Conservation (phyloP, 768 basidiomycete genomes). For the Russula ochroleuca region DNA sequence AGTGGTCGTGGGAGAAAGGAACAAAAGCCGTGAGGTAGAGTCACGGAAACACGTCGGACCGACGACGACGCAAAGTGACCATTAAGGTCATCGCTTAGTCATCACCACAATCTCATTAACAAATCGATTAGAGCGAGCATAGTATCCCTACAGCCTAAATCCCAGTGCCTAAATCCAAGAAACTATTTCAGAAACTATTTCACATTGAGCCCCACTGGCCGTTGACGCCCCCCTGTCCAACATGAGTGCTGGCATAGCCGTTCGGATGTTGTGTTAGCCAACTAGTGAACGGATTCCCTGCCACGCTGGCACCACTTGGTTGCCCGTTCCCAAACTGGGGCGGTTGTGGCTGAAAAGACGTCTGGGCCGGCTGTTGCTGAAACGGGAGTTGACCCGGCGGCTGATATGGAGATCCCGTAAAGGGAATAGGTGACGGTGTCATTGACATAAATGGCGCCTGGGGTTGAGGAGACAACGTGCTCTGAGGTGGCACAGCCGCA, state of each 20-base stretch:
- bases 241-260: constrained; percentile 13
- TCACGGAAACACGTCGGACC: constrained; percentile 3
- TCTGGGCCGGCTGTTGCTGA: constrained; percentile 18
- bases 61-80: too few relatives aligned
- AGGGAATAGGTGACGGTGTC: constrained; percentile 23
- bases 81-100: background rate
- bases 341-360: constrained; percentile 9
- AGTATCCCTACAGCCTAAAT: background rate
- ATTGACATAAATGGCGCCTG: constrained; percentile 26
- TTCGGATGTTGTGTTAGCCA: constrained; percentile 30
- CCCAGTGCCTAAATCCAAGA: background rate
- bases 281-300: constrained; percentile 31
- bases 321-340: constrained; percentile 20
- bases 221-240: constrained; percentile 20
- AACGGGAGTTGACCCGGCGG: constrained; percentile 24
- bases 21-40: constrained; percentile 2
- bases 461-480: constrained; percentile 32
- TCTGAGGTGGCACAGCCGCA: constrained; percentile 33
- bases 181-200: background rate
- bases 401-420: constrained; percentile 27
- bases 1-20: constrained; percentile 18
- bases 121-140: background rate
- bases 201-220: constrained; percentile 18
- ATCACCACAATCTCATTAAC: background rate
- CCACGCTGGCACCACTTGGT: background rate